Percentiles rank a stretch among this genome's conserved stretches.
Conservation (phyloP, 352 stramenopile species). For the Salisapilia sapeloensis region DNA sequence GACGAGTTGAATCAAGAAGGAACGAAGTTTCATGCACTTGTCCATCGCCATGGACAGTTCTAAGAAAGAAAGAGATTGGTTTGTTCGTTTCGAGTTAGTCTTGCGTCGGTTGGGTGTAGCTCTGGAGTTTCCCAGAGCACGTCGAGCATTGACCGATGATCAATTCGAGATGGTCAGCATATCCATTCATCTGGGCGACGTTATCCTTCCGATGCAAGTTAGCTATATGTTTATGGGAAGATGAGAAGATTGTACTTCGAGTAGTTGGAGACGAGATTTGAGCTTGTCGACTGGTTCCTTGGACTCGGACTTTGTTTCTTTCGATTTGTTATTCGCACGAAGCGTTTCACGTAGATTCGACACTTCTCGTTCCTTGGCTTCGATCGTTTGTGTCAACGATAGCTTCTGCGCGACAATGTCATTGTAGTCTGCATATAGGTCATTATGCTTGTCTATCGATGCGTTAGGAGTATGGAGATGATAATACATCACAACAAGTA, state of each 20-base stretch:
- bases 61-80: neutral
- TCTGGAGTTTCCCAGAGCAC: constrained; percentile 57
- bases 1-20: constrained; percentile 58
- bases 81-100: constrained; percentile 5
- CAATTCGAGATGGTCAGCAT: constrained; percentile 61
- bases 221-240: neutral
- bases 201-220: constrained; percentile 29
- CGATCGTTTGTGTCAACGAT: constrained; percentile 4
- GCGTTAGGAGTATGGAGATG: neutral
- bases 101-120: constrained; percentile 26
- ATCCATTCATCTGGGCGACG: constrained; percentile 56
- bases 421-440: constrained; percentile 7
- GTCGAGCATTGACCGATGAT: constrained; percentile 50
- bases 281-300: constrained; percentile 8
- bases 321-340: constrained; percentile 1
- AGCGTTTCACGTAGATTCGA: constrained; percentile 15
- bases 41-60: constrained; percentile 30
- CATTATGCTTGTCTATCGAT: constrained; percentile 11
- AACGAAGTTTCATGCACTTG: constrained; percentile 59
- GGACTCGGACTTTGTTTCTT: constrained; percentile 4
- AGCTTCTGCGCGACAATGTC: constrained; percentile 2
- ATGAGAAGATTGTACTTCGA: constrained; percentile 53
- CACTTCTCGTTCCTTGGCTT: constrained; percentile 16
- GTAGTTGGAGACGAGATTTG: constrained; percentile 26
- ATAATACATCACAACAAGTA: neutral